Evolutionary conservation across 2,329 filamentous ascomycete genomes (phyloP).

Genomic region (Aspergillus sp.): DNA sequence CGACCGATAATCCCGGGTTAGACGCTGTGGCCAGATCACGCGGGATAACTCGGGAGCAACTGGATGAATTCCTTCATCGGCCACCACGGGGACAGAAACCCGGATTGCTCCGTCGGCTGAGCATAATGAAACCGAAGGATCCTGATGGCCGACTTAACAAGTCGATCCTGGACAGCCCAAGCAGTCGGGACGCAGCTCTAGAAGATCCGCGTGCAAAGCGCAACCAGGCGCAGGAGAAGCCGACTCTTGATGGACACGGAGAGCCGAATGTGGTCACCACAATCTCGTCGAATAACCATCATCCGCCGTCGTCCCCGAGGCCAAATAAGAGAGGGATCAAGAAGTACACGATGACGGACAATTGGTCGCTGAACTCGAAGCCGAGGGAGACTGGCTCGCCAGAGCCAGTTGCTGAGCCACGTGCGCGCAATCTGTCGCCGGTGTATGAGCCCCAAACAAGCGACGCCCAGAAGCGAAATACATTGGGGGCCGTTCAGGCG

Average conservation of each 20-base stretch:
- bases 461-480: background rate
- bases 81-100: slow-evolving; percentile 20
- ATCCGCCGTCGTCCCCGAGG: slow-evolving; percentile 14
- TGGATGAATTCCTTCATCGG: slow-evolving; percentile 26
- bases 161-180: slow-evolving; percentile 42
- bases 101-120: slow-evolving; percentile 24
- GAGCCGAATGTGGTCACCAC: slow-evolving; percentile 11
- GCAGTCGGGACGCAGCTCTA: slow-evolving; percentile 52
- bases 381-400: background rate
- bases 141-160: slow-evolving; percentile 40
- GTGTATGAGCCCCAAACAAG: background rate
- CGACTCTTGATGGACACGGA: slow-evolving; percentile 9
- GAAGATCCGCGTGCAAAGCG: slow-evolving; percentile 50
- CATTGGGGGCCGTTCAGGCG: background rate
- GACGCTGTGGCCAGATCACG: slow-evolving; percentile 41
- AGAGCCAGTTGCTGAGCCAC: background rate
- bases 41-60: slow-evolving; percentile 40
- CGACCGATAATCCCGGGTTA: slow-evolving; percentile 16
- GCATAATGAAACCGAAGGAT: slow-evolving; percentile 19
- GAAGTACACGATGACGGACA: slow-evolving; percentile 9
- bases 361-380: slow-evolving; percentile 18
- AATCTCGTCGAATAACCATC: slow-evolving; percentile 10
- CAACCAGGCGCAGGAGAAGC: slow-evolving; percentile 19
- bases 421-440: background rate
- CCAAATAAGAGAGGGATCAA: slow-evolving; percentile 20